These are phyloP conservation scores for Aegilops umbellulata DNA, from an alignment of 176 grass and related monocot genomes.

Conservation along the genomic window DNA sequence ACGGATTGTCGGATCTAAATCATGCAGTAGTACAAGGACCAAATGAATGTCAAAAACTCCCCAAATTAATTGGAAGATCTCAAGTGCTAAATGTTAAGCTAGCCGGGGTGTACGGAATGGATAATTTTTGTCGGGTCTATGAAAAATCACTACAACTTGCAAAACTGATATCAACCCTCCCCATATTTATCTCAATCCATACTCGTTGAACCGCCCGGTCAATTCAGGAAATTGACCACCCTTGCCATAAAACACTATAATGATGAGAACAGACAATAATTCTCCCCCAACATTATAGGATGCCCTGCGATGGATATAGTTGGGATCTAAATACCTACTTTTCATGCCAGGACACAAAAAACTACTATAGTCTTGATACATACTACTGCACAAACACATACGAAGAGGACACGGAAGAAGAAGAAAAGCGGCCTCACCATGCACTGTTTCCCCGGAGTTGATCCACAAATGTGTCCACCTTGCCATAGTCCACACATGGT, in stretches of 20 bases:
- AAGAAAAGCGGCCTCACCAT: constrained; percentile 33
- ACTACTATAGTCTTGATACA: neutral
- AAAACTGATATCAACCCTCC: neutral
- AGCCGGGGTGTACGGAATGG: neutral
- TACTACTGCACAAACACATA: neutral
- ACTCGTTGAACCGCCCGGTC: neutral
- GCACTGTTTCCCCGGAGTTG: constrained; percentile 66
- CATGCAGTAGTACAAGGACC: neutral
- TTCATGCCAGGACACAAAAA: neutral
- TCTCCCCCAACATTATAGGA: neutral
- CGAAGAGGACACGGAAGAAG: neutral
- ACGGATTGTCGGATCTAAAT: neutral
- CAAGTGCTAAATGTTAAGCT: neutral
- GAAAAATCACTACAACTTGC: neutral
- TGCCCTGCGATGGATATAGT: neutral
- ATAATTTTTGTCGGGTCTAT: neutral
- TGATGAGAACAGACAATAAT: neutral
- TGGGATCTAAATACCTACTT: neutral
- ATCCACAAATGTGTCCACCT: constrained; percentile 56
- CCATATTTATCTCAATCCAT: neutral
- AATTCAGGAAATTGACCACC: neutral
- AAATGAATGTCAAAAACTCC: neutral
- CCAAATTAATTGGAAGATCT: neutral
- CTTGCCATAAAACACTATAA: neutral
- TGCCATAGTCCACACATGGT: constrained; percentile 53